Evolutionary conservation across 768 basidiomycete species (phyloP).

Genomic region (Boletus rex-veris): DNA sequence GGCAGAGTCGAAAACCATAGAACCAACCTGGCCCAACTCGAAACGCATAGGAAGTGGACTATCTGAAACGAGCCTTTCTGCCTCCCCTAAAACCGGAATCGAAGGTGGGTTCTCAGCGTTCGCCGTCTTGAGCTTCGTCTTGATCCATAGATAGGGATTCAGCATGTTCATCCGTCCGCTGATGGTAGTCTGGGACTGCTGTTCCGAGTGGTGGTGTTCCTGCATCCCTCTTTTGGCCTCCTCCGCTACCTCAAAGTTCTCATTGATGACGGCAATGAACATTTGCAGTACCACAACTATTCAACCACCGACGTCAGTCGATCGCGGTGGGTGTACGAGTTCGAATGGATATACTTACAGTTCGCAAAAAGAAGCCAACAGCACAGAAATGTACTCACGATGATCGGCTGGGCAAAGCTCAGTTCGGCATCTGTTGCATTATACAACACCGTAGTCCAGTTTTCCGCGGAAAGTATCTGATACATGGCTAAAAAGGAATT

Average conservation of each 20-base stretch:
- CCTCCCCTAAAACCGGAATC: conserved; percentile 72
- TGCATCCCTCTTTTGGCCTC: conserved; percentile 84
- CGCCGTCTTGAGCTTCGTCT: conserved; percentile 66
- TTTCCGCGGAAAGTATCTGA: conserved; percentile 88
- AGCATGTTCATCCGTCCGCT: conserved; percentile 61
- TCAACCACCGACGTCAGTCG: conserved; percentile 6
- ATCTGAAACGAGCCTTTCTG: conserved; percentile 71
- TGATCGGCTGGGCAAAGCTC: conserved; percentile 59
- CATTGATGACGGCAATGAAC: conserved; percentile 97
- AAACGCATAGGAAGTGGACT: conserved; percentile 39
- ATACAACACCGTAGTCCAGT: conserved; percentile 83
- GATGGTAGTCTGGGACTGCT: conserved; percentile 47
- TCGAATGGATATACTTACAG: conserved; percentile 48
- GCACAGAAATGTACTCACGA: conserved; percentile 68
- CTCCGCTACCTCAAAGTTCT: conserved; percentile 91
- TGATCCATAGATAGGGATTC: conserved; percentile 85
- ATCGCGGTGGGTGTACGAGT: not conserved
- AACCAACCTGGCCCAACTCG: conserved; percentile 29
- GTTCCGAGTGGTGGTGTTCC: conserved; percentile 63
- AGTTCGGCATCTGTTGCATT: conserved; percentile 57
- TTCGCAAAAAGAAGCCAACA: conserved; percentile 91
- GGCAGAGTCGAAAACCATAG: not conserved
- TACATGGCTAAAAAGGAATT: conserved; percentile 86
- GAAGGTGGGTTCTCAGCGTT: conserved; percentile 70
- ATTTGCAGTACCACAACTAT: conserved; percentile 88